phyloP scores from a whole-genome alignment of 257 asterid genomes.

The Ligustrum vulgare region DNA sequence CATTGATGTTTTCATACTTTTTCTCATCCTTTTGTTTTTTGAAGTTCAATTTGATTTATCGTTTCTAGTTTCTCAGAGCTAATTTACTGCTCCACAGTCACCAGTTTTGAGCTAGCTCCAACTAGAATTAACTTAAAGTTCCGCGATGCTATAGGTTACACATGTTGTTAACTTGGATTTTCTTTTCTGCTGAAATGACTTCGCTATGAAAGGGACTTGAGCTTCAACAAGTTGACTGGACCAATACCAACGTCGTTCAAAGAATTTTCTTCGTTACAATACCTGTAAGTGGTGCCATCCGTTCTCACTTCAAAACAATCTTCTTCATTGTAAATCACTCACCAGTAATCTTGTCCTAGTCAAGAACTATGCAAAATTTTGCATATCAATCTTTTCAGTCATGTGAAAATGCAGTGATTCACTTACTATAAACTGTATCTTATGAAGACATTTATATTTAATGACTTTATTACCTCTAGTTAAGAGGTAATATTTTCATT shows the following conservation, averaged over 20 bases:
- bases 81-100: not conserved
- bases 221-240: conserved; percentile 67
- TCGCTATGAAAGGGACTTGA: conserved; percentile 52
- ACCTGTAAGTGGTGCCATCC: conserved; percentile 44
- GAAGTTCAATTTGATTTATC: not conserved
- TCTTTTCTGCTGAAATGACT: not conserved
- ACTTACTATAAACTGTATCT: not conserved
- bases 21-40: not conserved
- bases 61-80: not conserved
- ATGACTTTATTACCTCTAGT: not conserved
- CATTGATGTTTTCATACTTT: not conserved
- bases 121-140: not conserved
- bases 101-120: not conserved
- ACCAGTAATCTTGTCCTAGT: not conserved
- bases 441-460: not conserved
- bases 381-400: not conserved
- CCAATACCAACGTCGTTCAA: conserved; percentile 51
- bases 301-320: not conserved
- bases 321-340: not conserved
- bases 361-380: not conserved
- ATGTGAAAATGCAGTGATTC: not conserved
- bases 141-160: not conserved
- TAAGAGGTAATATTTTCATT: not conserved
- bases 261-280: conserved; percentile 41
- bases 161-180: not conserved